Evolutionary conservation across 768 basidiomycete species (phyloP).

Genomic region (Mycena galopus): DNA sequence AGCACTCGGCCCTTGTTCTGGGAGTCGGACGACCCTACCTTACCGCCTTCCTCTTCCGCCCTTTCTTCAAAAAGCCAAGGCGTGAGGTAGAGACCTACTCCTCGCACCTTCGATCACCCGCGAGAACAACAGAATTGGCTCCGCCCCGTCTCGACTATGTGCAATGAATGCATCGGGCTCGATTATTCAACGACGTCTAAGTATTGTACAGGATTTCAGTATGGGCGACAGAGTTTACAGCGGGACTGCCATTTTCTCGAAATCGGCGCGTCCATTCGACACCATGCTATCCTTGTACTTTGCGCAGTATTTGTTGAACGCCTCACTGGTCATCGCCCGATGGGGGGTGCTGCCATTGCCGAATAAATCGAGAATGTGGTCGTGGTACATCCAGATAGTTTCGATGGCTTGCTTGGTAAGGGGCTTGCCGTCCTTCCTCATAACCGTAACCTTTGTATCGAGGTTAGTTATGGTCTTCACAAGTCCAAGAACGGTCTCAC

Average conservation of each 20-base stretch:
- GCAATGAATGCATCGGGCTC: too few relatives aligned
- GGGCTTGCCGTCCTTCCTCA: conserved; percentile 31
- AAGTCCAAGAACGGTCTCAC: not conserved
- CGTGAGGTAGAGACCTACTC: too few relatives aligned
- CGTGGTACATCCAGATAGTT: conserved; percentile 50
- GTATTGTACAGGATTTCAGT: too few relatives aligned
- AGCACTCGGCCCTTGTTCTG: too few relatives aligned
- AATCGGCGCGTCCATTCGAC: not conserved
- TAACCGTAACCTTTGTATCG: conserved; percentile 22
- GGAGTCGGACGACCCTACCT: too few relatives aligned
- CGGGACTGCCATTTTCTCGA: conserved; percentile 17
- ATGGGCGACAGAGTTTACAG: conserved; percentile 9
- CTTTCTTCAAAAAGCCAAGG: too few relatives aligned
- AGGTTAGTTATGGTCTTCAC: not conserved
- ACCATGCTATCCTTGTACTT: conserved; percentile 8
- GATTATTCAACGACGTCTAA: too few relatives aligned
- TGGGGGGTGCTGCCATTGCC: conserved; percentile 26
- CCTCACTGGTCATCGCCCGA: conserved; percentile 17
- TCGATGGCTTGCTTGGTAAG: conserved; percentile 36
- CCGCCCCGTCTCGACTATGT: too few relatives aligned
- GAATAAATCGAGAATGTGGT: conserved; percentile 46
- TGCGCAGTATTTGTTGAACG: conserved; percentile 19
- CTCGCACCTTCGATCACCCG: too few relatives aligned
- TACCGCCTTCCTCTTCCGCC: too few relatives aligned
- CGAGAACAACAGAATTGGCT: too few relatives aligned